Evolutionary conservation across 2,329 filamentous ascomycete species (phyloP).

Genomic region (Sporothrix sp.): DNA sequence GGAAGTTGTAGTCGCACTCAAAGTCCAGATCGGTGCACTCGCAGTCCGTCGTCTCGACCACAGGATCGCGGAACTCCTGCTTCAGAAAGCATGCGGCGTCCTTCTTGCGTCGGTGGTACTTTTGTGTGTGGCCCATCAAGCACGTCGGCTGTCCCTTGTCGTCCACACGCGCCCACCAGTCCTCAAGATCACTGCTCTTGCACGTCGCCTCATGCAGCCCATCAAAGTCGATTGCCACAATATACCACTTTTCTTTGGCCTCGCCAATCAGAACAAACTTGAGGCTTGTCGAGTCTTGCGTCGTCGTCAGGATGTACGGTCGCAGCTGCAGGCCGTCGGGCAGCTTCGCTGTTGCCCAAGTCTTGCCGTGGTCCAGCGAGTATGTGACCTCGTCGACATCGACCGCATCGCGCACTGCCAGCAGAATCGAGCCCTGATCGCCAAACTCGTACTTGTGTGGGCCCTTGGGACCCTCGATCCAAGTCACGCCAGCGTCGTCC

Average conservation of each 20-base stretch:
- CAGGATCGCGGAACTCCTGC: constrained; percentile 70
- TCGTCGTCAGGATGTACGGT: constrained; percentile 71
- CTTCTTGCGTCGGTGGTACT: constrained; percentile 74
- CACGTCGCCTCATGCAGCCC: constrained; percentile 74
- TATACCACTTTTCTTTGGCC: constrained; percentile 46
- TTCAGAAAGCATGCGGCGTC: constrained; percentile 83
- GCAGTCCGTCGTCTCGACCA: constrained; percentile 62
- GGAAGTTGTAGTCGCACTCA: constrained; percentile 94
- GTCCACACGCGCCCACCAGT: constrained; percentile 78
- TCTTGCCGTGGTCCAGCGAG: constrained; percentile 81
- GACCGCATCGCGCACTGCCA: constrained; percentile 69
- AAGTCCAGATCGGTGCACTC: constrained; percentile 78
- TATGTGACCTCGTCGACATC: constrained; percentile 55
- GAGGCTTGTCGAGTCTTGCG: constrained; percentile 82
- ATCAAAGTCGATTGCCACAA: constrained; percentile 75
- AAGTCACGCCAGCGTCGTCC: constrained; percentile 79
- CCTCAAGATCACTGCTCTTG: constrained; percentile 66
- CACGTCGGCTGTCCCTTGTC: constrained; percentile 74
- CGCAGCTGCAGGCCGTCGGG: constrained; percentile 56
- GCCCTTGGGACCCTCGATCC: constrained; percentile 64
- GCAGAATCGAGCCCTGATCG: constrained; percentile 78
- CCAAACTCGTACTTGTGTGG: constrained; percentile 96
- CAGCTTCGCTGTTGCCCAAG: constrained; percentile 66
- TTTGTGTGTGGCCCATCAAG: constrained; percentile 93
- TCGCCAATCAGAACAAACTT: constrained; percentile 74